Evolutionary conservation across 192 early-diverging fungal genomes (phyloP).

Genomic region (Entomortierella chlamydospora): DNA sequence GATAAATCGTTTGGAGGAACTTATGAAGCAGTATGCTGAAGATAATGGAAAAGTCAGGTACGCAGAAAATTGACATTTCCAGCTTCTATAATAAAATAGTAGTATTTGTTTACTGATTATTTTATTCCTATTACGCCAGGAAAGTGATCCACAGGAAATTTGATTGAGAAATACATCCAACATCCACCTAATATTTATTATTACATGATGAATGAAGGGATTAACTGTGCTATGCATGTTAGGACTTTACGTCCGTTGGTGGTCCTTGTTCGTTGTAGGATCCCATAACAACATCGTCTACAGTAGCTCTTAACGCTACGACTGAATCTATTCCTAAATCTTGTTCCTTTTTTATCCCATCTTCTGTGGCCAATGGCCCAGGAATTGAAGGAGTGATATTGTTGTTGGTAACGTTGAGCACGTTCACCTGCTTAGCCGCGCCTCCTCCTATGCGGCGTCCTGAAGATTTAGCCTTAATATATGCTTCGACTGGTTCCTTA

Average conservation of each 20-base stretch:
- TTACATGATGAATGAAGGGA: too few species aligned
- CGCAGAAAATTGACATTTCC: too few species aligned
- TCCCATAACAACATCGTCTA: background rate
- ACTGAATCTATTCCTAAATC: background rate
- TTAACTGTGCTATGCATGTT: too few species aligned
- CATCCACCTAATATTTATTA: too few species aligned
- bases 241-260: background rate
- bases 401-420: slow-evolving; percentile 23
- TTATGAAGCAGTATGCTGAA: too few species aligned
- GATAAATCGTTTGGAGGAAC: too few species aligned
- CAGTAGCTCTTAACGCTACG: background rate
- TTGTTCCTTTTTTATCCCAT: slow-evolving; percentile 14
- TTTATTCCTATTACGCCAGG: too few species aligned
- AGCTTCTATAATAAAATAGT: too few species aligned
- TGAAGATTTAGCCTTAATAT: slow-evolving; percentile 42
- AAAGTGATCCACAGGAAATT: too few species aligned
- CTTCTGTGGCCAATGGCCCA: background rate
- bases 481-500: slow-evolving; percentile 43
- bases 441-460: slow-evolving; percentile 46
- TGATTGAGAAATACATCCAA: too few species aligned
- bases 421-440: slow-evolving; percentile 36
- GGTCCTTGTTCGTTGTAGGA: background rate
- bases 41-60: too few species aligned
- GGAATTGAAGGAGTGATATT: background rate
- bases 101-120: too few species aligned